These are phyloP conservation scores for Ampelomyces quisqualis DNA, from an alignment of 2,329 filamentous ascomycete genomes.

Conservation along the genomic window DNA sequence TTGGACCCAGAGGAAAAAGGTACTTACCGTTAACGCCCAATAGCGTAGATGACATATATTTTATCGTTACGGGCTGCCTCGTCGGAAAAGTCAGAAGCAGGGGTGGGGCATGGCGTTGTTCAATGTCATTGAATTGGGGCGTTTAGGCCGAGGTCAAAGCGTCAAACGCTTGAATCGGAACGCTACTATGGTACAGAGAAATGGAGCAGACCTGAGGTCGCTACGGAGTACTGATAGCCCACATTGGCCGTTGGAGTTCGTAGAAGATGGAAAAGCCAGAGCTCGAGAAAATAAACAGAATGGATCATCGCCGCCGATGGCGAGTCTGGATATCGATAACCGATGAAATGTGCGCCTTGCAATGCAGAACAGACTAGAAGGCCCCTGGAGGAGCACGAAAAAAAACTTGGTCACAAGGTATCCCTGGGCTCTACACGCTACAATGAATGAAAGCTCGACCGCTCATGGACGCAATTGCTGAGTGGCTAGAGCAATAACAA, in stretches of 20 bases:
- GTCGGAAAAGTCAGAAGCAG: conserved; percentile 12
- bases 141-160: conserved; percentile 24
- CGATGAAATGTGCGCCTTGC: conserved; percentile 15
- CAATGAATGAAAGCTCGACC: conserved; percentile 20
- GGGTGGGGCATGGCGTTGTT: conserved; percentile 11
- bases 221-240: conserved; percentile 10
- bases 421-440: conserved; percentile 25
- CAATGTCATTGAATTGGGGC: conserved; percentile 22
- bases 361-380: conserved; percentile 13
- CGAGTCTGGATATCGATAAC: conserved; percentile 16
- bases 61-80: conserved; percentile 9
- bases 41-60: conserved; percentile 15
- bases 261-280: conserved; percentile 1
- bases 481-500: no score
- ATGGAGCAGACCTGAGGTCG: conserved; percentile 13
- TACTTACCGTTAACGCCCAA: background rate
- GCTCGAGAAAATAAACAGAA: conserved; percentile 4
- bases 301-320: conserved; percentile 10
- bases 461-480: conserved; percentile 20
- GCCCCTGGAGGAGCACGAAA: conserved; percentile 15
- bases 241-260: conserved; percentile 6
- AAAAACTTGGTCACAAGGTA: conserved; percentile 27
- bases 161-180: conserved; percentile 22
- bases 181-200: conserved; percentile 34
- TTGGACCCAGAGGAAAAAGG: no score